Evolutionary conservation across 768 basidiomycete genomes (phyloP).

Genomic region (Fibroporia radiculosa): DNA sequence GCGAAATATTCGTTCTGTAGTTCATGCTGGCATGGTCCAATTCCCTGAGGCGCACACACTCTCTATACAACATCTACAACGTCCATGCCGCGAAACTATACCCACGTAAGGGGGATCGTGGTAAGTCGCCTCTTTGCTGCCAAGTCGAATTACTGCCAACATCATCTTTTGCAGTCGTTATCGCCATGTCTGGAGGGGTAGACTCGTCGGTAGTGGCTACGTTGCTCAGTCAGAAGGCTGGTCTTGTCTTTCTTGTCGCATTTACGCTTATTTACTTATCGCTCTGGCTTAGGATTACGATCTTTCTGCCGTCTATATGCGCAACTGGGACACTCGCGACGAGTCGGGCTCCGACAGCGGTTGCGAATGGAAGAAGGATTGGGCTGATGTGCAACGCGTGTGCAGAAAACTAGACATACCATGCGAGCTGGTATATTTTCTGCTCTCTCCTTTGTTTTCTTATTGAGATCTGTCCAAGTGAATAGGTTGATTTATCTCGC

Average conservation of each 20-base stretch:
- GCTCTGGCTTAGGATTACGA: conserved; percentile 55
- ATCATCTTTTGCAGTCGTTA: conserved; percentile 49
- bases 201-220: conserved; percentile 88
- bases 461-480: not conserved
- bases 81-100: conserved; percentile 9
- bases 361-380: conserved; percentile 95
- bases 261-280: not conserved
- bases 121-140: conserved; percentile 8
- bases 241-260: not conserved
- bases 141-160: not conserved
- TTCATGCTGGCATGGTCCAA: conserved; percentile 8
- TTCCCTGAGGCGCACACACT: conserved; percentile 7
- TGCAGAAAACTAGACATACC: conserved; percentile 68
- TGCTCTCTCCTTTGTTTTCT: conserved; percentile 1
- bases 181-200: conserved; percentile 94
- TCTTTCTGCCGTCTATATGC: conserved; percentile 88
- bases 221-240: conserved; percentile 60
- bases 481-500: conserved; percentile 75
- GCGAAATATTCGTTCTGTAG: not conserved
- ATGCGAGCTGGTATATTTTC: conserved; percentile 53
- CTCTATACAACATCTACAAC: conserved; percentile 8
- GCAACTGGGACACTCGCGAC: conserved; percentile 89
- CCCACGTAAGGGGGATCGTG: conserved; percentile 23
- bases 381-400: conserved; percentile 82
- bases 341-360: conserved; percentile 73